phyloP scores from a whole-genome alignment of 164 flowering plant genomes.

The Kalanchoe fedtschenkoi region DNA sequence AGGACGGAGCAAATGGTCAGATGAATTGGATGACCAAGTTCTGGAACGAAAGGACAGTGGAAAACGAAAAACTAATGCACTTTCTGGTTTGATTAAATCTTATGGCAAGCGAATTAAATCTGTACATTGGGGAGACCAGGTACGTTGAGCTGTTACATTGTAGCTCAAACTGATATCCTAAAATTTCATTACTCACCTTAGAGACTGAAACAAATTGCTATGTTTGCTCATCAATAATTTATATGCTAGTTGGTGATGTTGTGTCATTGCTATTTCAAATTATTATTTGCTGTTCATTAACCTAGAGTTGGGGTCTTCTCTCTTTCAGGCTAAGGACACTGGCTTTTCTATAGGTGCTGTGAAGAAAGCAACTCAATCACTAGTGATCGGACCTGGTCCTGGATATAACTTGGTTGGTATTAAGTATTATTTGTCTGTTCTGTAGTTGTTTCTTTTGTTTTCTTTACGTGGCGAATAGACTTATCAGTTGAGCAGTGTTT shows the following conservation, averaged over 20 bases:
- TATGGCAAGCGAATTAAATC: slow-evolving; percentile 58
- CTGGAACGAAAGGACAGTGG: slow-evolving; percentile 15
- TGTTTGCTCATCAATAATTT: background rate
- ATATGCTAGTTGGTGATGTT: background rate
- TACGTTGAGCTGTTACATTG: slow-evolving; percentile 13
- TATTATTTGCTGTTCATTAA: background rate
- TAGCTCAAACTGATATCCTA: background rate
- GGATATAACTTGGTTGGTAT: slow-evolving; percentile 87
- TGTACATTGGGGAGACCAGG: slow-evolving; percentile 94
- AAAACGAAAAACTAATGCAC: slow-evolving; percentile 31
- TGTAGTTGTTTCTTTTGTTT: background rate
- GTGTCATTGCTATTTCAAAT: background rate
- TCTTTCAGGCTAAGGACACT: slow-evolving; percentile 44
- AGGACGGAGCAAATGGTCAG: slow-evolving; percentile 85
- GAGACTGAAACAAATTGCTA: background rate
- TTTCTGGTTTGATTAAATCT: slow-evolving; percentile 51
- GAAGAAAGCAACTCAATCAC: slow-evolving; percentile 27
- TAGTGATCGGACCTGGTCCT: slow-evolving; percentile 89
- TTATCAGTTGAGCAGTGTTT: background rate
- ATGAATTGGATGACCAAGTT: slow-evolving; percentile 56
- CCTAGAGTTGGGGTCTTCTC: background rate
- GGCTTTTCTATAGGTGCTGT: slow-evolving; percentile 82
- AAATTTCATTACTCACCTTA: background rate
- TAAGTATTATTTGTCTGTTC: background rate
- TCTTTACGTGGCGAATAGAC: background rate